Evolutionary conservation across 192 early-diverging fungal species (phyloP).

Genomic region (Paraglomus occultum): DNA sequence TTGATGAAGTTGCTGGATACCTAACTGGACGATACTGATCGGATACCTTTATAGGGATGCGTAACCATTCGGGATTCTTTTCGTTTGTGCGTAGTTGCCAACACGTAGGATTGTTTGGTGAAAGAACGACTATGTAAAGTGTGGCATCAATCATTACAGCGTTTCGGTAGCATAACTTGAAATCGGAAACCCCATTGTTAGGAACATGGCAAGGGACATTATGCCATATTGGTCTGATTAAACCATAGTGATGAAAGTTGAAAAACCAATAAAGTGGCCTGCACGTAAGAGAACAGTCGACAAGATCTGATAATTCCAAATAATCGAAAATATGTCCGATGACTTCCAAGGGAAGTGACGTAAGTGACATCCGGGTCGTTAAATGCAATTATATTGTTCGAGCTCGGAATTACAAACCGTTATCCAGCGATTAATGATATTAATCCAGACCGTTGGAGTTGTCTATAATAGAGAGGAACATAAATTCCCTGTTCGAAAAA

Average conservation of each 20-base stretch:
- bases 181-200: background rate
- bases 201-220: background rate
- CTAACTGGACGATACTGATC: background rate
- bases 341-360: background rate
- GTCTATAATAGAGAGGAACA: no score
- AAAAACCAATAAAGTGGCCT: background rate
- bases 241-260: background rate
- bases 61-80: background rate
- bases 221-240: background rate
- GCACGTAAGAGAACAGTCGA: background rate
- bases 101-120: background rate
- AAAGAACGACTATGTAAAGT: constrained; percentile 1
- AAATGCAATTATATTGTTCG: no score
- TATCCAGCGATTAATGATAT: no score
- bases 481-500: no score
- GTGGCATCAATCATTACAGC: background rate
- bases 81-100: background rate
- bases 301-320: background rate
- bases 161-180: background rate
- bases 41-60: background rate
- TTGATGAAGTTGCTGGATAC: background rate
- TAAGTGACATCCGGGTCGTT: background rate
- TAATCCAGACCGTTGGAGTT: no score
- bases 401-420: no score
- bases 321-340: background rate